Percentiles rank a stretch among this genome's conserved stretches.
These are phyloP conservation scores for Eimeria praecox DNA, from an alignment of 169 alveolate species.

Conservation along the genomic window DNA sequence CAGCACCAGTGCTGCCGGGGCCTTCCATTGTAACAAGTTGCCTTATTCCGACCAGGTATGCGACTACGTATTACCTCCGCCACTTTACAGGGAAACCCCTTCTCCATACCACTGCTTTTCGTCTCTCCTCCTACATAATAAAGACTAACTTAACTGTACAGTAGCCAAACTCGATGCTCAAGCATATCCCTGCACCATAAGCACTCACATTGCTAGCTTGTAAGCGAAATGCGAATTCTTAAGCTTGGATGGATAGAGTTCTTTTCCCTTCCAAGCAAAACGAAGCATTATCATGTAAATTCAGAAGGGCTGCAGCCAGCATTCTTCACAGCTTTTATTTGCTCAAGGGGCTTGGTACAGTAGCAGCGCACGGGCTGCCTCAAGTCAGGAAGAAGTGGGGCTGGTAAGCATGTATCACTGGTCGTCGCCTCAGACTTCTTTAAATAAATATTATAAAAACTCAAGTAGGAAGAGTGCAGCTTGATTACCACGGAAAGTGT, in stretches of 20 bases:
- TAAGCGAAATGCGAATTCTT: not conserved
- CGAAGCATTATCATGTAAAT: not conserved
- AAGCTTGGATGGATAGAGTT: not conserved
- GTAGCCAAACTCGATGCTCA: not conserved
- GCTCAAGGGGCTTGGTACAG: slow-evolving; percentile 18
- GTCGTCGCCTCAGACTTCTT: not conserved
- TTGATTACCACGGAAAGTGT: not conserved
- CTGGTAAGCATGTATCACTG: not conserved
- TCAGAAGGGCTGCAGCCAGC: not conserved
- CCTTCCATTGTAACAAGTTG: slow-evolving; percentile 2
- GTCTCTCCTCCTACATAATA: not conserved
- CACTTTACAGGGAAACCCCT: not conserved
- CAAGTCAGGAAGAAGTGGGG: not conserved
- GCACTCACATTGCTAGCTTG: not conserved
- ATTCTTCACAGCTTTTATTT: not conserved
- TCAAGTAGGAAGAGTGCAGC: not conserved
- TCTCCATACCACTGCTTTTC: not conserved
- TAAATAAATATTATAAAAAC: not conserved
- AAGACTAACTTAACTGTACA: not conserved
- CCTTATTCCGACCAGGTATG: slow-evolving; percentile 13
- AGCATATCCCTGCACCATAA: not conserved
- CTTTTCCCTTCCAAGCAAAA: not conserved
- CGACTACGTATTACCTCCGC: not conserved
- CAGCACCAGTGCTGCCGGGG: not conserved
- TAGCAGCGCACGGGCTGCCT: not conserved